Percentiles rank a stretch among this genome's conserved stretches.
Evolutionary conservation across 2,329 filamentous ascomycete genomes (phyloP).

Genomic region (Bipolaris gigantea): DNA sequence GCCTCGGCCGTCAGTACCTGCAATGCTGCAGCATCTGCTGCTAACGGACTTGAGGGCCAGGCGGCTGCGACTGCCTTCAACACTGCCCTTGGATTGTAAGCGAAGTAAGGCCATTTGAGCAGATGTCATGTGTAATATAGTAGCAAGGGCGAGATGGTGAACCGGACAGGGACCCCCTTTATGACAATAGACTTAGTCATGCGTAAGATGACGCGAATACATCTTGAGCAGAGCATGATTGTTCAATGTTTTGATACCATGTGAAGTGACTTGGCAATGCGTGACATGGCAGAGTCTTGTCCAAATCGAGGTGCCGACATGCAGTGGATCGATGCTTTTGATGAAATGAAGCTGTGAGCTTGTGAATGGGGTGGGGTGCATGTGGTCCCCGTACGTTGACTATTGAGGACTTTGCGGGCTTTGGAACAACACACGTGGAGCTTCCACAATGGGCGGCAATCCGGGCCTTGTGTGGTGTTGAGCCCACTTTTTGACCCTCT

Average conservation of each 20-base stretch:
- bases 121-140: not conserved
- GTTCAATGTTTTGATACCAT: not conserved
- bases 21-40: slow-evolving; percentile 24
- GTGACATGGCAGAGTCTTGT: not conserved
- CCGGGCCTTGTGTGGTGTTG: slow-evolving; percentile 19
- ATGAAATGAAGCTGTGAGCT: not conserved
- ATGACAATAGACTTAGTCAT: not conserved
- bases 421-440: not conserved
- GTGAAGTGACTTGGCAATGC: not conserved
- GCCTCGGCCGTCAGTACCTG: slow-evolving; percentile 26
- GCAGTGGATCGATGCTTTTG: not conserved
- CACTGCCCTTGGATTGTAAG: slow-evolving; percentile 28
- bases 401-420: not conserved
- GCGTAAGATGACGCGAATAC: not conserved
- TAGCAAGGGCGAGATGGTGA: not conserved
- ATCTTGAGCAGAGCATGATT: not conserved
- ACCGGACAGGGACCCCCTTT: not conserved
- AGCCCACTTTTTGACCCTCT: slow-evolving; percentile 13
- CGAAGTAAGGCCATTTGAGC: not conserved
- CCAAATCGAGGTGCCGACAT: not conserved
- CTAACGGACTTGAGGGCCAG: slow-evolving; percentile 25
- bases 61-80: slow-evolving; percentile 38
- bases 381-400: not conserved
- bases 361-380: not conserved
- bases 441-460: slow-evolving; percentile 6